Evolutionary conservation across 129 eudicot species (phyloP), one percentile per base, ranked within the genome.

Genomic region (Artemisia argyi): DNA sequence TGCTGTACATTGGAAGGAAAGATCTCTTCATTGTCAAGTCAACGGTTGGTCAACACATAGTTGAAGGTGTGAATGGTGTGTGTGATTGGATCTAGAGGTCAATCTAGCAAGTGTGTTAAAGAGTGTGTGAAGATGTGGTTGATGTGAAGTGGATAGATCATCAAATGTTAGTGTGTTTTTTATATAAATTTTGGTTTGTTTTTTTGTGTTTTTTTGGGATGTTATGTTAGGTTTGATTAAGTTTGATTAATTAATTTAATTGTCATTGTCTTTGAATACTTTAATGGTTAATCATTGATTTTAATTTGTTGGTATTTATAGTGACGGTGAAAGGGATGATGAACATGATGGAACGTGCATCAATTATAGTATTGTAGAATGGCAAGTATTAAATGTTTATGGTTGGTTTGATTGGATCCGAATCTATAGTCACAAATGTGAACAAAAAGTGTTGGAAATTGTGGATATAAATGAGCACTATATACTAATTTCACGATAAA

Each of bases 11-110:
- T 4, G 88, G 92, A 46, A 86, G 84, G 15, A 85, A 58, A 9
- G 87, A 60, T 15, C 78, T 79, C 86, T 87, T 89, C 98, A 89
- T 92, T 22, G 50, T 53, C 7, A 71, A 62, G 65, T 77, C 81
- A 77, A 70, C 18, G 44, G 6, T 10, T 50, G 44, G 65, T 69
- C 70, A 55, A 60, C 66, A 13, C 13, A 53, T 13, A 61, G 32
- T 48, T 61, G 32, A 4, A 54, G 48, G 48, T 32, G 52, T 35
- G 54, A 30, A 6, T 7, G 53, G 11, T 65, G 26, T 14, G 15
- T 57, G 73, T 66, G 69, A 58, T 68, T 76, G 74, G 80, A 76
- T 59, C 74, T 46, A 20, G 28, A 10, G 66, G 60, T 2, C 63
- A 48, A 76, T 76, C 74, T 76, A 76, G 74, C 51, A 57, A 67